Conservation (phyloP, 768 basidiomycete species). For the Porphyrellus cyaneotinctus region DNA sequence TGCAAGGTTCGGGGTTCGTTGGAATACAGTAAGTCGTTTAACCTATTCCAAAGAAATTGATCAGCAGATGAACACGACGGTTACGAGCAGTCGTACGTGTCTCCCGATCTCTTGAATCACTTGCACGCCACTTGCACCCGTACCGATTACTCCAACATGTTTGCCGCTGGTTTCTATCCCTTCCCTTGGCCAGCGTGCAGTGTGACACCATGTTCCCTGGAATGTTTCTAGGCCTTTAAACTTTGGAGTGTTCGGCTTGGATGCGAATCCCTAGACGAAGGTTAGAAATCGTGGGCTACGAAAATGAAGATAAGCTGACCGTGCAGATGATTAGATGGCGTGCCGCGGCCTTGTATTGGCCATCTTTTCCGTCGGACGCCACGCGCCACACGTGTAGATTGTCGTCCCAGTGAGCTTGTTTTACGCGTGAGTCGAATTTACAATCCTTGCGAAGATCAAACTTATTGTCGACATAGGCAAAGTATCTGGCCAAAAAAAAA, state of each 20-base stretch:
- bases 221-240: slow-evolving; percentile 11
- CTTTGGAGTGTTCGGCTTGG: slow-evolving; percentile 10
- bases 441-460: slow-evolving; percentile 15
- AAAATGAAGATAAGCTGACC: background rate
- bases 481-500: slow-evolving; percentile 5
- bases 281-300: background rate
- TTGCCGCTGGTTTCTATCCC: slow-evolving; percentile 13
- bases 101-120: slow-evolving; percentile 11
- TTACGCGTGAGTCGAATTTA: slow-evolving; percentile 11
- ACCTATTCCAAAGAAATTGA: background rate
- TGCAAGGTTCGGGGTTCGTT: slow-evolving; percentile 16
- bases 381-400: slow-evolving; percentile 7
- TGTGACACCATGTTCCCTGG: slow-evolving; percentile 8
- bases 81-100: slow-evolving; percentile 1
- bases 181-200: slow-evolving; percentile 11
- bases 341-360: slow-evolving; percentile 8
- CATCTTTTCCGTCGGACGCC: slow-evolving; percentile 3
- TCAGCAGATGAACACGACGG: background rate
- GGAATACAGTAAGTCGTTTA: slow-evolving; percentile 7
- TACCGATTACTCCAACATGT: slow-evolving; percentile 16
- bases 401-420: slow-evolving; percentile 11
- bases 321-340: slow-evolving; percentile 14
- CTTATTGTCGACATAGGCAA: slow-evolving; percentile 12
- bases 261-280: slow-evolving; percentile 1
- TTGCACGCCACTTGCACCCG: slow-evolving; percentile 17